Evolutionary conservation across 768 basidiomycete genomes (phyloP), one percentile per base, ranked within the genome.

Genomic region (Suillus subalutaceus): DNA sequence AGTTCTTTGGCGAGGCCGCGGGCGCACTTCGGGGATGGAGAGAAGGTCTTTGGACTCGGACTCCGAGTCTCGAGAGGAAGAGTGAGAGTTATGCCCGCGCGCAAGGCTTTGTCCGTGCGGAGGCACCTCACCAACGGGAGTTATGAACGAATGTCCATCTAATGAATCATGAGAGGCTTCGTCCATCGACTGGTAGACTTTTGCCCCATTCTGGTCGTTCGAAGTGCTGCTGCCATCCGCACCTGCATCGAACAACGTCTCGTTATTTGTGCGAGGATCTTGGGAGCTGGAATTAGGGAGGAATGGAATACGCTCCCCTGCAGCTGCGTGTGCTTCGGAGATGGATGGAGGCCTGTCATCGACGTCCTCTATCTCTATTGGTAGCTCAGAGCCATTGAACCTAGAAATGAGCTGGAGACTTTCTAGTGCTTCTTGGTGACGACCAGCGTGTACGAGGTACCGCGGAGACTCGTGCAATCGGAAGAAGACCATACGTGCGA

Each of bases 381-480:
- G 77, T 0, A 96, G 77, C 62, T 88, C 81, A 18, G 88, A 86
- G 3, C 92, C 94, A 75, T 99, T 99, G 79, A 92, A 94, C 40
- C 83, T 84, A 3, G 93, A 92, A 53, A 99, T 98, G 69, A 92
- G 79, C 69, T 90, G 89, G 0, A 99, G 84, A 0, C 90, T 89
- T 69, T 92, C 86, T 43, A 97, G 78, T 0, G 96, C 97, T 70
- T 97, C 96, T 43, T 88, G 85, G 41, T 87, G 89, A 53, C 94
- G 86, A 18, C 95, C 94, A 0, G 93, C 90, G 56, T 95, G 90
- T 6, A 97, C 94, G 66, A 99, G 90, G 74, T 90, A 98, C 30
- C 95, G 88, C 2, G 97, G 96, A 0, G 95, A 96, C 78, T 99
- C 97, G 76, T 98, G 91, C 6, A 99, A 80, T 23, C 90, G 88